phyloP scores from a whole-genome alignment of 2,329 filamentous ascomycete species.

The Myotisia sp. region DNA sequence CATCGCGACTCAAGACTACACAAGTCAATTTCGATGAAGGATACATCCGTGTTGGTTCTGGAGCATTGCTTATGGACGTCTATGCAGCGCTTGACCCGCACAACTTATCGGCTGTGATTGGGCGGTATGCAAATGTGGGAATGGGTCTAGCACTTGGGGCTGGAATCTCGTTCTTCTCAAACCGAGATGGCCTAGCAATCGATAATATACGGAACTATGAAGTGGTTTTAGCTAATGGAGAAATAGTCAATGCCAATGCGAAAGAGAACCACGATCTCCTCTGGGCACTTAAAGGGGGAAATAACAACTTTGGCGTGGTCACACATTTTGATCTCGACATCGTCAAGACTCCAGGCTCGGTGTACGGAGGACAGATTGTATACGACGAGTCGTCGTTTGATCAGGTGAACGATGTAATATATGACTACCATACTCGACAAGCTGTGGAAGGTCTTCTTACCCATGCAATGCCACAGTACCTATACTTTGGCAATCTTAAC shows the following conservation, averaged over 20 bases:
- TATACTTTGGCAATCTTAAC: slow-evolving; percentile 3
- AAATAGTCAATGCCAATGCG: slow-evolving; percentile 23
- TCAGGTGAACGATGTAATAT: slow-evolving; percentile 2
- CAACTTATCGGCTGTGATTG: slow-evolving; percentile 2
- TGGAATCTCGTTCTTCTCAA: slow-evolving; percentile 30
- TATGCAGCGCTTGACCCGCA: slow-evolving; percentile 5
- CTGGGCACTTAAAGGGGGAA: slow-evolving; percentile 36
- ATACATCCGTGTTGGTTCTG: slow-evolving; percentile 2
- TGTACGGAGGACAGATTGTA: slow-evolving; percentile 4
- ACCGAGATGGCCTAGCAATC: slow-evolving; percentile 22
- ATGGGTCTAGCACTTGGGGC: slow-evolving; percentile 5
- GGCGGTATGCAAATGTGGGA: slow-evolving; percentile 5
- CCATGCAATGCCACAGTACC: slow-evolving; percentile 7
- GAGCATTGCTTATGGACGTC: not conserved
- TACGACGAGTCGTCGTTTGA: slow-evolving; percentile 4
- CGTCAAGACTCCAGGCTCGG: not conserved
- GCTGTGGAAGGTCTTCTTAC: slow-evolving; percentile 4
- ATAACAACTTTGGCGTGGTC: slow-evolving; percentile 29
- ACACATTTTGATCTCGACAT: slow-evolving; percentile 32
- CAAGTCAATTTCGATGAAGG: slow-evolving; percentile 1
- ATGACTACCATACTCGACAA: slow-evolving; percentile 6
- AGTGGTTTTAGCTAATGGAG: slow-evolving; percentile 29
- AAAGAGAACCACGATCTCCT: slow-evolving; percentile 33
- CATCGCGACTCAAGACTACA: slow-evolving; percentile 12
- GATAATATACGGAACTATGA: slow-evolving; percentile 25